Base-by-base conservation (phyloP, 2,329 filamentous ascomycete genomes). In the Exophiala dermatitidis region DNA sequence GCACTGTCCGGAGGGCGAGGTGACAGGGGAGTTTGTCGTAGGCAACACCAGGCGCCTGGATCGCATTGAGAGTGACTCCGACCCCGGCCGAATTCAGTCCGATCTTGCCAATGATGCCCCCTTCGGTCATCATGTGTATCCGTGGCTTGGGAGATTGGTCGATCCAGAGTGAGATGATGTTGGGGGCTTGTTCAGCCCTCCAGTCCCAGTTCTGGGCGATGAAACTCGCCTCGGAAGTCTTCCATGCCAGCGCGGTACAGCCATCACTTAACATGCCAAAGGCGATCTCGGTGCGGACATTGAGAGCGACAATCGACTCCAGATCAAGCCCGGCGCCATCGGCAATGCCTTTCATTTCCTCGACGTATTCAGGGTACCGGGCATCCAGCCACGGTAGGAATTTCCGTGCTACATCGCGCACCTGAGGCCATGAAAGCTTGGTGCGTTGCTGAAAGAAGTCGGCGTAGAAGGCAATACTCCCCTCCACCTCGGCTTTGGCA, bases 151-250 rank as follows among this genome's bases (percentile, higher is more conserved):
- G 56, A 1, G 52, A 30, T 56, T 76, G 73, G 2, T 68, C 63
- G 52, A 80, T 78, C 2, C 68, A 71, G 38, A 78, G 66, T 47
- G 73, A 65, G n/a, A 80, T 69, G 5, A 81, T 64, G 60, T 81
- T 80, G 42, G 68, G 62, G 51, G 74, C 72, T 60, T 79, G 76
- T 36, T 65, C 67, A 0, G 64, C 63, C 65, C 74, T 70, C 77
- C 77, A 79, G 58, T 81, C 78, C 79, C 79, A 82, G 48, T 81
- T 82, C 66, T 81, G 79, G 5, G 71, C 75, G 6, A 81, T 63
- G 50, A 73, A 74, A 19, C 68, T 62, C 4, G 59, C 54, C 1
- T 65, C 62, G 2, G 53, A 58, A 2, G 71, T 76, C 46, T 71
- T 70, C 77, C 77, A 81, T 5, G 72, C 71, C 6, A 82, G 62